phyloP scores from a whole-genome alignment of 768 basidiomycete genomes.

The Calvatia gigantea region DNA sequence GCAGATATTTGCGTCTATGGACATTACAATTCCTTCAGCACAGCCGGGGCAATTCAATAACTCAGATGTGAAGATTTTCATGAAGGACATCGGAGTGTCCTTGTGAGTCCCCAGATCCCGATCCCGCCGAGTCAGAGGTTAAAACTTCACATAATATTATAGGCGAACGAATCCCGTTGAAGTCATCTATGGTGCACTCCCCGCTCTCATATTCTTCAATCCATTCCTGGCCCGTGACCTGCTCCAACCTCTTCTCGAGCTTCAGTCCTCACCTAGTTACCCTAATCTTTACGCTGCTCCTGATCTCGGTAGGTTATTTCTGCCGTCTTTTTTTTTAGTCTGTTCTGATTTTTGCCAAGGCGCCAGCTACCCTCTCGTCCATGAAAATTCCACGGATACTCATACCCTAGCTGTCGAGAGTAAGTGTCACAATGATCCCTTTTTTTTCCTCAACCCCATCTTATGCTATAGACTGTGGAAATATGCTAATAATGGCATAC shows the following conservation, averaged over 20 bases:
- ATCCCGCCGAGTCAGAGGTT: background rate
- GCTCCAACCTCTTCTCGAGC: constrained; percentile 44
- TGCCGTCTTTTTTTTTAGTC: background rate
- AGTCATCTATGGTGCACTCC: constrained; percentile 40
- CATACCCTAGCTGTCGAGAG: constrained; percentile 21
- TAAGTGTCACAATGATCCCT: constrained; percentile 5
- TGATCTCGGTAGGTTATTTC: constrained; percentile 24
- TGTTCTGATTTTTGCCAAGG: constrained; percentile 1
- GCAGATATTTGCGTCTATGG: constrained; percentile 42
- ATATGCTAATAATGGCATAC: constrained; percentile 56
- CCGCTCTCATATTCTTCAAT: constrained; percentile 39
- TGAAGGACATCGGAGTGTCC: constrained; percentile 43
- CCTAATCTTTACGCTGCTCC: constrained; percentile 22
- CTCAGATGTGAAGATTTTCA: constrained; percentile 41
- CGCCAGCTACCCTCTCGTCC: constrained; percentile 13
- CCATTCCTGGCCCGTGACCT: constrained; percentile 35
- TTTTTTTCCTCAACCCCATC: background rate
- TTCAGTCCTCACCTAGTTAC: constrained; percentile 29
- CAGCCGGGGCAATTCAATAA: constrained; percentile 26
- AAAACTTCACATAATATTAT: background rate
- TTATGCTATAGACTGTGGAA: constrained; percentile 42
- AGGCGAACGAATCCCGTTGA: constrained; percentile 41
- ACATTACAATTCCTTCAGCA: constrained; percentile 37
- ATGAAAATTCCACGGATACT: constrained; percentile 13
- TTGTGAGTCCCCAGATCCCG: constrained; percentile 30